phyloP scores from a whole-genome alignment of 2,329 filamentous ascomycete species.

The Ramularia collo-cygni region DNA sequence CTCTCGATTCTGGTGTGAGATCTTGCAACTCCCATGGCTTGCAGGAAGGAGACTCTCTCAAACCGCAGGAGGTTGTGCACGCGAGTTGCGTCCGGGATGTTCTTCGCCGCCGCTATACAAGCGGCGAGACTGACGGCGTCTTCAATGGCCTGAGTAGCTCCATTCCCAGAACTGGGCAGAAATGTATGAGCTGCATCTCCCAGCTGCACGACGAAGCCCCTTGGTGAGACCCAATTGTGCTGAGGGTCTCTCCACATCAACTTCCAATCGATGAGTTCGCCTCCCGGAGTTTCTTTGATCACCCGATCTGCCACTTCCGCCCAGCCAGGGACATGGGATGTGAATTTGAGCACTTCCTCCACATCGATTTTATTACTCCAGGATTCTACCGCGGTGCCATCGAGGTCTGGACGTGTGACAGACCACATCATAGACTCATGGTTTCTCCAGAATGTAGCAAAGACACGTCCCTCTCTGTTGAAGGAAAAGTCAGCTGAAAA shows the following conservation, averaged over 20 bases:
- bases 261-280: slow-evolving; percentile 44
- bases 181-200: slow-evolving; percentile 42
- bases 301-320: slow-evolving; percentile 16
- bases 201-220: slow-evolving; percentile 38
- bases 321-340: slow-evolving; percentile 4
- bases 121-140: slow-evolving; percentile 40
- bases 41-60: slow-evolving; percentile 1
- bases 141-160: slow-evolving; percentile 44
- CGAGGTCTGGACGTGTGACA: not conserved
- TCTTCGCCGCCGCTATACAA: slow-evolving; percentile 26
- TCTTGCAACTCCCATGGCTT: slow-evolving; percentile 1
- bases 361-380: slow-evolving; percentile 4
- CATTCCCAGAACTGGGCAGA: slow-evolving; percentile 40
- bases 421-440: not conserved
- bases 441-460: not conserved
- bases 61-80: slow-evolving; percentile 28
- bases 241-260: slow-evolving; percentile 42
- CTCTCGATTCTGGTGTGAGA: not conserved
- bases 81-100: slow-evolving; percentile 14
- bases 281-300: slow-evolving; percentile 36
- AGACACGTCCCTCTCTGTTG: slow-evolving; percentile 13
- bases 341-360: slow-evolving; percentile 4
- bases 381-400: slow-evolving; percentile 7
- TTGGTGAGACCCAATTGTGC: slow-evolving; percentile 39
- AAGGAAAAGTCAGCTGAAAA: slow-evolving; percentile 35